Evolutionary conservation across 2,329 filamentous ascomycete species (phyloP), one percentile per base, ranked within the genome.

Genomic region (Aulographum hederae): DNA sequence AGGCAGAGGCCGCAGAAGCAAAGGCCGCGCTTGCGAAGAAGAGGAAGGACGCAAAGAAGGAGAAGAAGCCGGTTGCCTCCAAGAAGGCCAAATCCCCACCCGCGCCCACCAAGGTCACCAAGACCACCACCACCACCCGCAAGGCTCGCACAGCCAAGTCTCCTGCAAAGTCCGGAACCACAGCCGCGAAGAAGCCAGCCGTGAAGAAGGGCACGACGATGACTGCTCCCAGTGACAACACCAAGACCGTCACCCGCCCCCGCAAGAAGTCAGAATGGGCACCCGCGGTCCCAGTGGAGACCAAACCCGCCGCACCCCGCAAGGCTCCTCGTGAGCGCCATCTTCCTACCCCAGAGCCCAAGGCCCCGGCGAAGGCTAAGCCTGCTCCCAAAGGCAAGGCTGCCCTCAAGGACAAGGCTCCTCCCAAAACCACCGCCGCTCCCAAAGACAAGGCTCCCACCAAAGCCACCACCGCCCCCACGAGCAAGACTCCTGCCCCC

Each of bases 91-190:
- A 35, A 10, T 28, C 37, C 5, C 36, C 33, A 14, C 10, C 27
- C 8, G 14, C 10, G 59, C 27, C 48, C 51, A 28, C 61, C 61
- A 29, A 65, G 54, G 30, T 62, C 63, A 34, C 62, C 62, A 25
- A 68, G 56, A 18, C 60, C 54, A 33, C 59, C 63, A 26, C 58
- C 57, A 37, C 65, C n/a, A n/a, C n/a, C n/a, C n/a, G n/a, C n/a
- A n/a, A n/a, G n/a, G n/a, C n/a, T n/a, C n/a, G n/a, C n/a, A n/a
- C n/a, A n/a, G n/a, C 34, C 26, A 28, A 28, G 15, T 32, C 37
- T 16, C 25, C 36, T 4, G 34, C 37, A 17, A 34, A 35, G 32
- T n/a, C 35, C 15, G 31, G 18, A 15, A 21, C 35, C 34, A 40
- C 21, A 10, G n/a, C n/a, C n/a, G n/a, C n/a, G n/a, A n/a, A n/a